A percentile compares a stretch with the other conserved stretches of the same genome.
These are phyloP conservation scores for Scenedesmus sp. DNA, from an alignment of 163 green algal genomes.

Conservation along the genomic window DNA sequence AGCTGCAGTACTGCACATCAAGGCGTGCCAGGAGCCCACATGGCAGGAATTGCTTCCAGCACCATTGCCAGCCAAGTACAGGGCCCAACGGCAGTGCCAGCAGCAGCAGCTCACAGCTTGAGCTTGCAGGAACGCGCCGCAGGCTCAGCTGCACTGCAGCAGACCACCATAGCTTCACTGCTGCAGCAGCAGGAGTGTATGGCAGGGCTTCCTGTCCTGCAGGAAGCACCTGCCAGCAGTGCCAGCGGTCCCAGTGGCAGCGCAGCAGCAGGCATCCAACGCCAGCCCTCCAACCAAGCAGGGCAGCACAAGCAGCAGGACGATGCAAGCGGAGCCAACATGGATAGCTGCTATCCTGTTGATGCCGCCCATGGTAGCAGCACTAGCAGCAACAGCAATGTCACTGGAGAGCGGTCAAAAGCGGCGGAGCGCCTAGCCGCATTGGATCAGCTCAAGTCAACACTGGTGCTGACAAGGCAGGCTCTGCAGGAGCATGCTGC, in stretches of 20 bases:
- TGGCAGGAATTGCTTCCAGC: background rate
- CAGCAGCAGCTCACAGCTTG: background rate
- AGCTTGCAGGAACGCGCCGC: background rate
- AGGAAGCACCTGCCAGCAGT: background rate
- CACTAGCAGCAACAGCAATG: background rate
- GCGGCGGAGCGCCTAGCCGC: background rate
- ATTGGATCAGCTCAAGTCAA: background rate
- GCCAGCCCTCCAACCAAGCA: background rate
- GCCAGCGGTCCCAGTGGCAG: background rate
- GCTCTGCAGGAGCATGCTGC: background rate
- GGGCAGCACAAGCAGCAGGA: background rate
- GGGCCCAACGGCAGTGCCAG: background rate
- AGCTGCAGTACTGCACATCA: background rate
- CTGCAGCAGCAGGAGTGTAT: background rate
- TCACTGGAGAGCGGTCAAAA: background rate
- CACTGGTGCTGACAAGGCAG: background rate
- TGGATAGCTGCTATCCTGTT: background rate
- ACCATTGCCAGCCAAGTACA: background rate
- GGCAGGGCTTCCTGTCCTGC: background rate
- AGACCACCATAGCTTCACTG: background rate
- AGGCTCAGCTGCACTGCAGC: background rate
- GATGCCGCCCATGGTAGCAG: background rate
- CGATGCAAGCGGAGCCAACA: background rate
- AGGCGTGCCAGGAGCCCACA: background rate
- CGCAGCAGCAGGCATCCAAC: background rate